phyloP scores from a whole-genome alignment of 441 rosid species.

The Jatropha podagrica region DNA sequence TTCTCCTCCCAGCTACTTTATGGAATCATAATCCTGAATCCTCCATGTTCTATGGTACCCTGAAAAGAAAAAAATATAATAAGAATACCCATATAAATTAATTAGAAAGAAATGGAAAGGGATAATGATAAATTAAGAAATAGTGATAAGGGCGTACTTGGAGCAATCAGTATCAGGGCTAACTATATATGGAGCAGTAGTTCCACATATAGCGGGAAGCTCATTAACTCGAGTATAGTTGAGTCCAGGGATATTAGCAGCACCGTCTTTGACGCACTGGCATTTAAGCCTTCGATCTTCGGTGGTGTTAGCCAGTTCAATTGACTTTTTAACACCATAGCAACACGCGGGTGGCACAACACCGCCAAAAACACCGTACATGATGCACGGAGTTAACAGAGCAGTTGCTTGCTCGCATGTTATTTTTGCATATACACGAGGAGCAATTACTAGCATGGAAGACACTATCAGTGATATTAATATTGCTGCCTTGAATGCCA shows the following conservation, averaged over 20 bases:
- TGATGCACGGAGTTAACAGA: constrained; percentile 38
- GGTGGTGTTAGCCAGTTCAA: constrained; percentile 31
- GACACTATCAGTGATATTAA: not conserved
- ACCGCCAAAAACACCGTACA: constrained; percentile 30
- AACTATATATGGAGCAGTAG: constrained; percentile 24
- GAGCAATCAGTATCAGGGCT: constrained; percentile 35
- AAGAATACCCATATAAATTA: too few relatives aligned
- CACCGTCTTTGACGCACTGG: constrained; percentile 33
- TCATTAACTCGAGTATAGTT: constrained; percentile 31
- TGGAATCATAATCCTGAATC: too few relatives aligned
- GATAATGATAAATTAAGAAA: too few relatives aligned
- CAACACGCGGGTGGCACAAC: constrained; percentile 30
- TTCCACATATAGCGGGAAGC: constrained; percentile 31
- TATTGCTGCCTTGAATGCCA: constrained; percentile 8
- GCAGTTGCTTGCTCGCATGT: constrained; percentile 32
- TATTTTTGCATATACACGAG: constrained; percentile 19
- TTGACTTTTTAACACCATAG: constrained; percentile 28
- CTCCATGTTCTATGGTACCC: too few relatives aligned
- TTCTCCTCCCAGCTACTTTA: too few relatives aligned
- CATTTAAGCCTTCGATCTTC: constrained; percentile 31
- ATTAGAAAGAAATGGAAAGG: too few relatives aligned
- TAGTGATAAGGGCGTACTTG: constrained; percentile 18
- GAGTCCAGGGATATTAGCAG: constrained; percentile 41
- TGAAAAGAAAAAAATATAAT: too few relatives aligned
- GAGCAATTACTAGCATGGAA: constrained; percentile 8